phyloP scores from a whole-genome alignment of 371 early-diverging fungal genomes.

The Gilbertella persicaria region DNA sequence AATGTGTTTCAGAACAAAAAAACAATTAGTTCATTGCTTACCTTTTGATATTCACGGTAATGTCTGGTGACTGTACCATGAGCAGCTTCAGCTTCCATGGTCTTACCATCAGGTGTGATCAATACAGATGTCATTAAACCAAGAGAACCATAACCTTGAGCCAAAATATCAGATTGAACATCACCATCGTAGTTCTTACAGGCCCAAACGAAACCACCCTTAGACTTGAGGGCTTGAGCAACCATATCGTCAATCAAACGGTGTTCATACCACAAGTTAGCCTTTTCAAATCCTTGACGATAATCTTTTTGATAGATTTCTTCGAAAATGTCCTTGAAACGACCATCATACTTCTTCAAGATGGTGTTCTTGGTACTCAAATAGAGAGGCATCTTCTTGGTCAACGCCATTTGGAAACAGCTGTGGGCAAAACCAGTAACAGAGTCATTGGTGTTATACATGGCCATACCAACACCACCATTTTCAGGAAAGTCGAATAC shows the following conservation, averaged over 20 bases:
- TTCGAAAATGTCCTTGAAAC: conserved; percentile 94
- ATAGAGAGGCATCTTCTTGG: conserved; percentile 87
- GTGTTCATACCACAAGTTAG: conserved; percentile 91
- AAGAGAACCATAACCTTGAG: conserved; percentile 86
- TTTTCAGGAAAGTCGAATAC: conserved; percentile 75
- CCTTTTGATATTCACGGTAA: conserved; percentile 93
- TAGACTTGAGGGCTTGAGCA: conserved; percentile 90
- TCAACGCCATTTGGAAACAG: conserved; percentile 90
- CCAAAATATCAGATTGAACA: conserved; percentile 90
- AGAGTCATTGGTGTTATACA: conserved; percentile 91
- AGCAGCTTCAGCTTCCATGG: conserved; percentile 92
- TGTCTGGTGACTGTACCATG: conserved; percentile 96
- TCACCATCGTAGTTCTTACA: conserved; percentile 94
- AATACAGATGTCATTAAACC: conserved; percentile 94
- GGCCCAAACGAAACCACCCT: conserved; percentile 93
- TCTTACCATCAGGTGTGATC: conserved; percentile 88
- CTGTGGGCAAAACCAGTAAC: conserved; percentile 88
- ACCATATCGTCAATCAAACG: conserved; percentile 97
- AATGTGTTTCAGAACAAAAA: background rate
- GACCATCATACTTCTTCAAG: conserved; percentile 93
- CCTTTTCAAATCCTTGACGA: conserved; percentile 63
- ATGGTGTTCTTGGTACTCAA: conserved; percentile 95
- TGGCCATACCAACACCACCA: conserved; percentile 89
- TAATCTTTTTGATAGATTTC: conserved; percentile 77
- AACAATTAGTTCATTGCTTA: conserved; percentile 1